Evolutionary conservation across 768 basidiomycete genomes (phyloP).

Genomic region (Lactarius sp.): DNA sequence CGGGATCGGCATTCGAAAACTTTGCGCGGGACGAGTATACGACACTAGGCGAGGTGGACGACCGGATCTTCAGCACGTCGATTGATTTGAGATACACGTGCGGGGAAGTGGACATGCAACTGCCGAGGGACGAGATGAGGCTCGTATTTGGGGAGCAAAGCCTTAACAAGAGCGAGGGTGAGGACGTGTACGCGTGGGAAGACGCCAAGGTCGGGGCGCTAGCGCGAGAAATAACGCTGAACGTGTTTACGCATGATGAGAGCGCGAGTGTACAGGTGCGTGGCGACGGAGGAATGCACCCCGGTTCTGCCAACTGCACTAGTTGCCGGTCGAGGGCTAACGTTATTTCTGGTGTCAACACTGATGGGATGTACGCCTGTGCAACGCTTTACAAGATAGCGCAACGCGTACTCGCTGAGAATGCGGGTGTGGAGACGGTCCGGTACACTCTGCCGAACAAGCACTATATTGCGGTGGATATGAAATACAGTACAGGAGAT

Average conservation of each 20-base stretch:
- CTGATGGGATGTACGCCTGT: conserved; percentile 37
- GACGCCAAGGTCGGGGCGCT: conserved; percentile 44
- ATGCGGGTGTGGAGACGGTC: too few relatives aligned
- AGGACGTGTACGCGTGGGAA: conserved; percentile 47
- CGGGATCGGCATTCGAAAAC: conserved; percentile 77
- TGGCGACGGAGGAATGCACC: conserved; percentile 17
- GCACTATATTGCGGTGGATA: conserved; percentile 88
- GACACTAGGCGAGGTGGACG: conserved; percentile 77
- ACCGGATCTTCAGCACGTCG: conserved; percentile 87
- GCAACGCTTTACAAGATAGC: conserved; percentile 92
- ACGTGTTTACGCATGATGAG: conserved; percentile 80
- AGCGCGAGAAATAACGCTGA: conserved; percentile 63
- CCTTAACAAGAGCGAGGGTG: conserved; percentile 10
- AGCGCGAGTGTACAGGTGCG: conserved; percentile 88
- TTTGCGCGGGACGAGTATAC: conserved; percentile 87
- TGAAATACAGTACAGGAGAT: conserved; percentile 72
- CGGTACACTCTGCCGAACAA: conserved; percentile 60
- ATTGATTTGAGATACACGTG: conserved; percentile 75
- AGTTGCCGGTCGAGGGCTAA: background rate
- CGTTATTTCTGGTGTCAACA: too few relatives aligned
- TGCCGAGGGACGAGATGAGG: conserved; percentile 49
- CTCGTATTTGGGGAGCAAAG: conserved; percentile 45
- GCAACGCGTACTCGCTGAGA: conserved; percentile 29
- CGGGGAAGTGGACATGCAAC: conserved; percentile 39
- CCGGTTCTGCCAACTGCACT: too few relatives aligned